Percentiles rank a stretch among this genome's conserved stretches.
These are phyloP conservation scores for Stemphylium vesicarium DNA, from an alignment of 2,329 filamentous ascomycete genomes.

Conservation along the genomic window DNA sequence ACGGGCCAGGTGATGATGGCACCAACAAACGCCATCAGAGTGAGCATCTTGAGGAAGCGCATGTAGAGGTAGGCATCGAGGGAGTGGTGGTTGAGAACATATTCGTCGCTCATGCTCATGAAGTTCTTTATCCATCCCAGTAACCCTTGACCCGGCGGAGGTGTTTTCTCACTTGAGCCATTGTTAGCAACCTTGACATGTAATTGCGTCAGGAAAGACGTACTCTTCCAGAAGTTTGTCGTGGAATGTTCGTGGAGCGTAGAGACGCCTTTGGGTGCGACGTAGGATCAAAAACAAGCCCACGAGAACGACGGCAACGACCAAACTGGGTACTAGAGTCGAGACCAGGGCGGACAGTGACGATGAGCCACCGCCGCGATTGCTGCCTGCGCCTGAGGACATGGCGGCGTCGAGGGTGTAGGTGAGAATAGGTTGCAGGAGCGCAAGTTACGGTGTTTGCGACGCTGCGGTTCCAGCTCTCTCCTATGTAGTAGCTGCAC, in stretches of 20 bases:
- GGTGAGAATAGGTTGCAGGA: neutral
- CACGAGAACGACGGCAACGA: conserved; percentile 38
- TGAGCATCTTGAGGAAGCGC: conserved; percentile 54
- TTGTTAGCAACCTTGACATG: conserved; percentile 31
- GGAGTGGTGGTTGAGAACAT: conserved; percentile 56
- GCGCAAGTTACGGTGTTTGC: neutral
- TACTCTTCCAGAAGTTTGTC: conserved; percentile 46
- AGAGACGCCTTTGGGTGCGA: conserved; percentile 51
- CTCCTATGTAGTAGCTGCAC: conserved; percentile 1
- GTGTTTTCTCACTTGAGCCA: conserved; percentile 43
- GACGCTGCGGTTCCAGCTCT: neutral
- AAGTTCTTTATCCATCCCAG: conserved; percentile 61
- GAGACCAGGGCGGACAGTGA: conserved; percentile 53
- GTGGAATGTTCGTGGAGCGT: conserved; percentile 55
- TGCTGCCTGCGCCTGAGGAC: neutral
- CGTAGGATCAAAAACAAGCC: conserved; percentile 52
- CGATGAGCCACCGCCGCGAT: conserved; percentile 1
- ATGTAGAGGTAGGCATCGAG: conserved; percentile 58
- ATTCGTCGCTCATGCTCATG: conserved; percentile 50
- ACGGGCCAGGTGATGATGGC: conserved; percentile 54
- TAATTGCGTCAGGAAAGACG: neutral
- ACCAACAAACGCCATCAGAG: conserved; percentile 53
- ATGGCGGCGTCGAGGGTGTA: neutral
- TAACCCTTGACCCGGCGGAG: conserved; percentile 53
- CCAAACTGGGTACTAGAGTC: conserved; percentile 40